phyloP scores from a whole-genome alignment of 2,329 filamentous ascomycete species.

The Colletotrichum kahawae region DNA sequence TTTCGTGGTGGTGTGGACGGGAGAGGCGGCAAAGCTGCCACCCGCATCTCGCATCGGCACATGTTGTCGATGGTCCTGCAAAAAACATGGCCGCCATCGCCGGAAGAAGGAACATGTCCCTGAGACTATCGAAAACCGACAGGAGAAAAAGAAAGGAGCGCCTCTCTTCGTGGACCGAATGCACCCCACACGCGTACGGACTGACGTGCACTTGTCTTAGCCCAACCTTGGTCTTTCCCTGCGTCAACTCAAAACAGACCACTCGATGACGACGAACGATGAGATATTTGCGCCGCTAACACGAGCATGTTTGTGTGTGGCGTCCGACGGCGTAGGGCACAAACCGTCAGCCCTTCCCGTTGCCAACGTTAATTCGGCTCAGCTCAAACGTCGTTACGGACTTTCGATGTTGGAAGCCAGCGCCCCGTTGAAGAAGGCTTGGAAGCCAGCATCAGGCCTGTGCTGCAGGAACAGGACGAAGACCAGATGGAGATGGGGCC shows the following conservation, averaged over 20 bases:
- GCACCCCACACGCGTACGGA: background rate
- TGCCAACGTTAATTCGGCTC: background rate
- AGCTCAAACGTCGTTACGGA: background rate
- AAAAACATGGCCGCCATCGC: background rate
- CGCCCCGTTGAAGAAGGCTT: background rate
- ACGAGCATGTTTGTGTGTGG: background rate
- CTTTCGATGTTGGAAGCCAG: background rate
- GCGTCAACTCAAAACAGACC: background rate
- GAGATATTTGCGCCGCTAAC: background rate
- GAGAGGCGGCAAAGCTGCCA: background rate
- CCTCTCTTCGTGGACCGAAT: background rate
- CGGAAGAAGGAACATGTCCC: constrained; percentile 6
- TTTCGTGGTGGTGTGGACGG: background rate
- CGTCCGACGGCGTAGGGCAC: background rate
- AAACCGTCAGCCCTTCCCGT: background rate
- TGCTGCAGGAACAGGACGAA: background rate
- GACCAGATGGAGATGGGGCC: background rate
- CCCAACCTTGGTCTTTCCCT: background rate
- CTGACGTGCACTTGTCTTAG: background rate
- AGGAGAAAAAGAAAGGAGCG: background rate
- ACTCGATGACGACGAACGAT: background rate
- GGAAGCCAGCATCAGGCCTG: background rate
- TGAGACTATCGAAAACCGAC: background rate
- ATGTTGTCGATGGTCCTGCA: background rate
- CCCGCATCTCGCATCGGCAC: background rate